These are phyloP conservation scores for Apophysomyces ossiformis DNA, from an alignment of 371 early-diverging fungal species.

Conservation along the genomic window DNA sequence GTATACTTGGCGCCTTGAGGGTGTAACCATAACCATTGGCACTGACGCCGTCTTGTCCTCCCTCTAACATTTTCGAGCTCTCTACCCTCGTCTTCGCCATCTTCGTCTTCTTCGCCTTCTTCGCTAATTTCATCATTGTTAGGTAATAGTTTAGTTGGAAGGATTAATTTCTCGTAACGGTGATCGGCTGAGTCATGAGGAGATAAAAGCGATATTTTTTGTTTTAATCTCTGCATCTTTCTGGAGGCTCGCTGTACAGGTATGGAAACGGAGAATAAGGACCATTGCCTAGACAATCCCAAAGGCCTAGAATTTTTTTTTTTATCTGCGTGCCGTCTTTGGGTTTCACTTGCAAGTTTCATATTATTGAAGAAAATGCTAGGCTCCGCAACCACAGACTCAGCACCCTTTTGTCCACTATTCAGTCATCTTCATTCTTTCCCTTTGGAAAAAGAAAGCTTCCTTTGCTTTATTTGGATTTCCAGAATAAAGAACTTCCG, in stretches of 20 bases:
- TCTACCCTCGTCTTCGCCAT: not conserved
- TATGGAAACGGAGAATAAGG: not conserved
- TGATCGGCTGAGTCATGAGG: not conserved
- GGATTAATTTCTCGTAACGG: not conserved
- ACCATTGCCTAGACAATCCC: not conserved
- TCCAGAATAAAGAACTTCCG: too few species aligned
- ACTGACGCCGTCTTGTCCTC: not conserved
- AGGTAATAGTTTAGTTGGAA: not conserved
- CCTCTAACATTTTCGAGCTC: conserved; percentile 1
- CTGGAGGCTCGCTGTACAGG: not conserved
- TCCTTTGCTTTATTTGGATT: too few species aligned
- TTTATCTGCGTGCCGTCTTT: not conserved
- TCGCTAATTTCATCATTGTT: not conserved
- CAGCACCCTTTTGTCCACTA: too few species aligned
- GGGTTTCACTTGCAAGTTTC: conserved; percentile 10
- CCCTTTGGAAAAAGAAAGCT: too few species aligned
- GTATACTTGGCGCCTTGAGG: not conserved
- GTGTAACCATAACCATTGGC: not conserved
- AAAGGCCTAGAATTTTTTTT: not conserved
- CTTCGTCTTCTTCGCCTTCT: not conserved
- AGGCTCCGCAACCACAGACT: too few species aligned
- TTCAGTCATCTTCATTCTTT: too few species aligned
- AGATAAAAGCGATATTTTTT: not conserved
- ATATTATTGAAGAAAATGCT: not conserved
- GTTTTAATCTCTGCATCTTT: not conserved